A percentile compares a stretch with the other conserved stretches of the same genome.
Evolutionary conservation across 2,329 filamentous ascomycete species (phyloP).

Genomic region (Clarireedia sp.): DNA sequence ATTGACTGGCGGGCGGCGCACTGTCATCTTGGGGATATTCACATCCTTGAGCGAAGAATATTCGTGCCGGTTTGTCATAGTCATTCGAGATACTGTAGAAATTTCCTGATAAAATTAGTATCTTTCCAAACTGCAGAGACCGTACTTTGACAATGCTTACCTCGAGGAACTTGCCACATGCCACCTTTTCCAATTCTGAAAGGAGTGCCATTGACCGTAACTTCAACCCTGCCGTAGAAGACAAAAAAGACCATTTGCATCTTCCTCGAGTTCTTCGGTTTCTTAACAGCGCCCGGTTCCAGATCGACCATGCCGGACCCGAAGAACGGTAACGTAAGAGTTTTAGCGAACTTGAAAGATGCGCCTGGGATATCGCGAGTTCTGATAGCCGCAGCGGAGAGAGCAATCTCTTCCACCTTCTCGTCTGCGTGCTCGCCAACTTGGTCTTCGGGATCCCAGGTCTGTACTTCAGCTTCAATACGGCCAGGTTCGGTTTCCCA

Average conservation of each 20-base stretch:
- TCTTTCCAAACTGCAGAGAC: neutral
- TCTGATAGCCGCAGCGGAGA: conserved; percentile 41
- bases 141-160: conserved; percentile 43
- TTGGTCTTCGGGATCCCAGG: conserved; percentile 55
- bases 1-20: neutral
- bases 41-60: conserved; percentile 91
- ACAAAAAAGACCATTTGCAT: conserved; percentile 99
- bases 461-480: conserved; percentile 54
- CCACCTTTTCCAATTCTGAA: conserved; percentile 85
- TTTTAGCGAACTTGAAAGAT: conserved; percentile 82
- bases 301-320: conserved; percentile 86
- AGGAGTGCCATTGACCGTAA: conserved; percentile 64
- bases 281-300: conserved; percentile 74
- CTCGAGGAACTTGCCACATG: conserved; percentile 90
- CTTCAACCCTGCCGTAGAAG: conserved; percentile 70
- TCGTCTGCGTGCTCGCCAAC: conserved; percentile 46
- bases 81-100: conserved; percentile 88
- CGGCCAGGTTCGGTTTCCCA: conserved; percentile 65
- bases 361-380: conserved; percentile 53
- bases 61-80: conserved; percentile 58
- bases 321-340: conserved; percentile 76
- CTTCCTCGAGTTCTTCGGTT: conserved; percentile 82
- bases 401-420: conserved; percentile 47
- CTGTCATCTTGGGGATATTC: conserved; percentile 32
- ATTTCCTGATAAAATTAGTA: conserved; percentile 57